phyloP scores from a whole-genome alignment of 176 grass and related monocot species.

The Oryza coarctata region DNA sequence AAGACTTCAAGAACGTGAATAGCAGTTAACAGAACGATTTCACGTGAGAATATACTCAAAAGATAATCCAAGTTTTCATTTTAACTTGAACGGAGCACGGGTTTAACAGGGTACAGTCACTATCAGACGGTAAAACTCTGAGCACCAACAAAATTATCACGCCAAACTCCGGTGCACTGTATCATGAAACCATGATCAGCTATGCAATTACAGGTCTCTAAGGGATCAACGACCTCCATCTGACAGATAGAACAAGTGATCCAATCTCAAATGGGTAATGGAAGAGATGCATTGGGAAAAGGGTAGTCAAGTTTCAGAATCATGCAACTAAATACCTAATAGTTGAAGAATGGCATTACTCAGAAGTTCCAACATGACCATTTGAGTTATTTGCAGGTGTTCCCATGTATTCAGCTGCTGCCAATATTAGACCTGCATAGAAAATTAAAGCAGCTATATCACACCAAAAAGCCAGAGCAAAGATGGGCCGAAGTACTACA shows the following conservation, averaged over 20 bases:
- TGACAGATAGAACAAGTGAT: neutral
- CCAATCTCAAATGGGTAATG: neutral
- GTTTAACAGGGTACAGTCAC: neutral
- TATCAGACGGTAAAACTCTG: neutral
- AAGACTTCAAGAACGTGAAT: neutral
- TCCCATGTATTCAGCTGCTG: slow-evolving; percentile 63
- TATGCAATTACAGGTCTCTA: neutral
- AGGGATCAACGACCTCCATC: neutral
- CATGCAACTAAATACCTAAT: slow-evolving; percentile 1
- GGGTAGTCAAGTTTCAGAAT: neutral
- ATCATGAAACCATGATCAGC: neutral
- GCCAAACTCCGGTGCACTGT: neutral
- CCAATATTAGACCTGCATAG: slow-evolving; percentile 80
- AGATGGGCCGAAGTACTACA: neutral
- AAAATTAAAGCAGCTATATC: neutral
- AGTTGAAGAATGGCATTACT: slow-evolving; percentile 1
- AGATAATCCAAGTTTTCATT: neutral
- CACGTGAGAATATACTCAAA: neutral
- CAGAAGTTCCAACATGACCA: slow-evolving; percentile 33
- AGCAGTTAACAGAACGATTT: neutral
- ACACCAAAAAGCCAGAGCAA: neutral
- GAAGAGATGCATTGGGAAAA: neutral
- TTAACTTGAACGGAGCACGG: neutral
- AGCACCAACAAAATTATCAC: neutral
- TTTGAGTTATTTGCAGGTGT: slow-evolving; percentile 30